These are phyloP conservation scores for Dissoconium aciculare DNA, from an alignment of 2,329 filamentous ascomycete species.

Conservation along the genomic window DNA sequence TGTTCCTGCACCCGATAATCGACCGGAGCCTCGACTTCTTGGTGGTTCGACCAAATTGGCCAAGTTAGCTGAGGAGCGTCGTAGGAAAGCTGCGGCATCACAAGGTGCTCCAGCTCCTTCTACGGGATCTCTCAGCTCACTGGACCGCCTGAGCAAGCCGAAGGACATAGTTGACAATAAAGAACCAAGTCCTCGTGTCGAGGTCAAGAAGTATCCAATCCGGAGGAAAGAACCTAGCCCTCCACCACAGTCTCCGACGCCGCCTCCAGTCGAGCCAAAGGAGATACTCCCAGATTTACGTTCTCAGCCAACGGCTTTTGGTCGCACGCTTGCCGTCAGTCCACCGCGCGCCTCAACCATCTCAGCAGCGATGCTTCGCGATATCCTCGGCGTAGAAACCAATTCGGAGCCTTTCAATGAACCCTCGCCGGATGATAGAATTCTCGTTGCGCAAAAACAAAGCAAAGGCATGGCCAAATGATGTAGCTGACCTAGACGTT, in stretches of 20 bases:
- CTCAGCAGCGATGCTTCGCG: too few relatives aligned
- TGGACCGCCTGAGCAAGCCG: constrained; percentile 28
- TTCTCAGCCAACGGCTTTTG: constrained; percentile 20
- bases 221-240: constrained; percentile 19
- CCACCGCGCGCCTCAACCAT: too few relatives aligned
- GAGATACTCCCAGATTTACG: constrained; percentile 18
- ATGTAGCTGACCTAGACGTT: constrained; percentile 8
- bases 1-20: constrained; percentile 37
- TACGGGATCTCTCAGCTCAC: constrained; percentile 25
- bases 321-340: constrained; percentile 14
- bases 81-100: constrained; percentile 55
- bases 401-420: constrained; percentile 17
- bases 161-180: constrained; percentile 17
- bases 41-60: constrained; percentile 86
- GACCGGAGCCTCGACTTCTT: constrained; percentile 52
- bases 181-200: constrained; percentile 35
- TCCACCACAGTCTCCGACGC: constrained; percentile 17
- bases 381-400: too few relatives aligned
- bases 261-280: constrained; percentile 15
- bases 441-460: constrained; percentile 17
- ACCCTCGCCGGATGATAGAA: constrained; percentile 22
- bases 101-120: constrained; percentile 5
- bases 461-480: constrained; percentile 22
- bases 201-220: constrained; percentile 45
- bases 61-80: constrained; percentile 70